phyloP scores from a whole-genome alignment of 805 yeast species.

The Lipomyces kockii region DNA sequence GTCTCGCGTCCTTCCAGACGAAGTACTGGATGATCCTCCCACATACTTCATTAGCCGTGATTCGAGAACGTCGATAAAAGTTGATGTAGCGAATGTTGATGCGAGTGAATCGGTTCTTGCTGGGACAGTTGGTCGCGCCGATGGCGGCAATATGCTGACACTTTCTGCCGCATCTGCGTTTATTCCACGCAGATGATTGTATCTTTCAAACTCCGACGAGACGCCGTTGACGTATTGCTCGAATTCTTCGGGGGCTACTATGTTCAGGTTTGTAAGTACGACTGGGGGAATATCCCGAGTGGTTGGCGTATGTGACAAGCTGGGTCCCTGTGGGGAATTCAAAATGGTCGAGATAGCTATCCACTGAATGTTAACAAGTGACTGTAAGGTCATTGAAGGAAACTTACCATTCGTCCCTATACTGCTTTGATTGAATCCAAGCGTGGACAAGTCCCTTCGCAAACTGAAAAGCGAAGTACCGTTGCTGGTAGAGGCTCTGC shows the following conservation, averaged over 20 bases:
- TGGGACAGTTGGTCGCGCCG: constrained; percentile 9
- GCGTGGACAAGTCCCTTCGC: constrained; percentile 27
- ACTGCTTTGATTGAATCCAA: constrained; percentile 31
- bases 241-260: constrained; percentile 52
- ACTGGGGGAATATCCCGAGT: constrained; percentile 83
- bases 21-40: background rate
- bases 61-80: constrained; percentile 25
- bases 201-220: constrained; percentile 51
- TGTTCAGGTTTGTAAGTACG: constrained; percentile 59
- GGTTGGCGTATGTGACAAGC: constrained; percentile 58
- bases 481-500: constrained; percentile 18
- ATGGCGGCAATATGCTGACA: background rate
- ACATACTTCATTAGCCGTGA: constrained; percentile 10
- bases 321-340: constrained; percentile 26
- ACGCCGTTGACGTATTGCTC: constrained; percentile 53
- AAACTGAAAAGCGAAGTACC: constrained; percentile 19
- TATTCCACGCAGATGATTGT: constrained; percentile 12
- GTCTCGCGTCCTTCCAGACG: background rate
- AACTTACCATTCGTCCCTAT: constrained; percentile 42
- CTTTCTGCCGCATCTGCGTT: background rate
- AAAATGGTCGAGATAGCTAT: constrained; percentile 33
- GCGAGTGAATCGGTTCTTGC: constrained; percentile 25
- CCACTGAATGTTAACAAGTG: background rate
- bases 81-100: constrained; percentile 4
- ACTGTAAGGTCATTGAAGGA: background rate